phyloP scores from a whole-genome alignment of 768 basidiomycete genomes.

The Tephrocybe rancida region DNA sequence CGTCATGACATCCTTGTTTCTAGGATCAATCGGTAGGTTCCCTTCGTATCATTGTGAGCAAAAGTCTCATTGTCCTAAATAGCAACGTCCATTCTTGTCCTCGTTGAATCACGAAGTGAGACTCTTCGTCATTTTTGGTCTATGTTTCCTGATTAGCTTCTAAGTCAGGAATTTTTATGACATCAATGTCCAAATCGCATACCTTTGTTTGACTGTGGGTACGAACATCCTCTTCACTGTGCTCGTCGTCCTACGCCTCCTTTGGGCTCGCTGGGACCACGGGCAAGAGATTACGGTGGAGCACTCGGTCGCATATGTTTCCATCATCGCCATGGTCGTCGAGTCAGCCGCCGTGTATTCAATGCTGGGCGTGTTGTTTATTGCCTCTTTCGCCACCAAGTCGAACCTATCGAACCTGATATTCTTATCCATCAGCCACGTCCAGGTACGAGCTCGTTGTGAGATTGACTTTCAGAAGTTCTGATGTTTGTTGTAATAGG shows the following conservation, averaged over 20 bases:
- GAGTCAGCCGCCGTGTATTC: not conserved
- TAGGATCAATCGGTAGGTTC: not conserved
- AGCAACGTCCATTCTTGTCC: constrained; percentile 1
- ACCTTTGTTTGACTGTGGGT: not conserved
- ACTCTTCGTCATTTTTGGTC: not conserved
- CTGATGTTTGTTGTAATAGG: too few species aligned
- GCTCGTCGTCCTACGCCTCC: not conserved
- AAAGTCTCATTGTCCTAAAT: not conserved
- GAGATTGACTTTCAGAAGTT: too few species aligned
- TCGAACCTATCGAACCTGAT: constrained; percentile 3
- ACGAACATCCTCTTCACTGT: constrained; percentile 1
- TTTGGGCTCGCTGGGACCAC: not conserved
- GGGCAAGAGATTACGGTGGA: not conserved
- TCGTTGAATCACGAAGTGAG: constrained; percentile 1
- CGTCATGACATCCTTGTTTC: not conserved
- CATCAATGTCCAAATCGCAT: constrained; percentile 5
- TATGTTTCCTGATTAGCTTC: not conserved
- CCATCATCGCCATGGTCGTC: too few species aligned
- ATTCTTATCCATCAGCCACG: constrained; percentile 2
- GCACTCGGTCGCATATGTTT: too few species aligned
- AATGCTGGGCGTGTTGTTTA: not conserved
- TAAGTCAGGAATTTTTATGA: constrained; percentile 3
- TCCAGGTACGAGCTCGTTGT: not conserved
- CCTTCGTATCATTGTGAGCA: too few species aligned
- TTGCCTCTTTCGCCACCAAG: not conserved